Conservation (phyloP, 257 asterid genomes). For the Primulina huaijiensis region DNA sequence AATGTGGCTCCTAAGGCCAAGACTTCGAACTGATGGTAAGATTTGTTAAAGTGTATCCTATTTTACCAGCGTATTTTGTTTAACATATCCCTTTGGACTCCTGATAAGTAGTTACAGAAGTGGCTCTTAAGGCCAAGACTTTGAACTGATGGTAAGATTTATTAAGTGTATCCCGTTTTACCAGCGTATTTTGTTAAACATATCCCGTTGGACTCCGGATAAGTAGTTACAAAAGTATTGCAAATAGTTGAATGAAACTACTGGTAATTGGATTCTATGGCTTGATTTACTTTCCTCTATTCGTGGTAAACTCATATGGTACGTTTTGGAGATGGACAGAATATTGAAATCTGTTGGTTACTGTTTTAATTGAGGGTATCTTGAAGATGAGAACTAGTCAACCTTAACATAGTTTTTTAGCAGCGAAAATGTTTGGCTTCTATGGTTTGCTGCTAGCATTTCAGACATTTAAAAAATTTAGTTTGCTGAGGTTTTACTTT, state of each 20-base stretch:
- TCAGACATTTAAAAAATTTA: no score
- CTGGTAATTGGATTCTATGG: background rate
- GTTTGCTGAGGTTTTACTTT: background rate
- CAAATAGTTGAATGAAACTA: background rate
- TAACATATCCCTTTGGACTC: slow-evolving; percentile 2
- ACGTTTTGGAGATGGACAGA: background rate
- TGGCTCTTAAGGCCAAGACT: slow-evolving; percentile 92
- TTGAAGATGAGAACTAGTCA: background rate
- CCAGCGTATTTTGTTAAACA: background rate
- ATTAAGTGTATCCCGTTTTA: background rate
- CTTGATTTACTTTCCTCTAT: background rate
- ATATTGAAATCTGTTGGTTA: background rate
- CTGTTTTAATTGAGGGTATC: background rate
- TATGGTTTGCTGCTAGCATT: background rate
- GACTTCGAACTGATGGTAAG: slow-evolving; percentile 92
- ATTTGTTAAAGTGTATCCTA: background rate
- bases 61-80: background rate
- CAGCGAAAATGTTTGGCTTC: background rate
- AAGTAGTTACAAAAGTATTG: background rate
- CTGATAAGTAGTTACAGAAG: background rate
- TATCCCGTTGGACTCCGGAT: background rate
- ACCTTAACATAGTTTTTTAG: background rate
- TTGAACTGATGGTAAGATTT: slow-evolving; percentile 67
- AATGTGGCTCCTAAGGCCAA: slow-evolving; percentile 96
- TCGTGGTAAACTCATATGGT: background rate